phyloP scores from a whole-genome alignment of 108 stramenopile genomes.

The Aureococcus anophagefferens region DNA sequence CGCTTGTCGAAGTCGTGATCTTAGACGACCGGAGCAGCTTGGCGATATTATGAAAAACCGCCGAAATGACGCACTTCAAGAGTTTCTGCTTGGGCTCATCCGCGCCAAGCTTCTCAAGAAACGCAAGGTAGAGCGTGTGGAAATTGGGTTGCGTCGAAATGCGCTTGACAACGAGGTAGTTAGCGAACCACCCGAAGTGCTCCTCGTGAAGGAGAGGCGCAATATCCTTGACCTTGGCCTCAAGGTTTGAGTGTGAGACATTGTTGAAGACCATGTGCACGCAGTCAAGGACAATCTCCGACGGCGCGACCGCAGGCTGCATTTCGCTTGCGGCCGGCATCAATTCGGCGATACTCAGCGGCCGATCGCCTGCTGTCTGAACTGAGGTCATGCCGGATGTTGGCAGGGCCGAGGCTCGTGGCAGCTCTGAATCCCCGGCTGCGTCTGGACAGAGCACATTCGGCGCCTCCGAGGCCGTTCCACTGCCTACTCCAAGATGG shows the following conservation, averaged over 20 bases:
- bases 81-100: constrained; percentile 74
- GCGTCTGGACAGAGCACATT: too few species aligned
- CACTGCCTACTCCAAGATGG: too few species aligned
- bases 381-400: too few species aligned
- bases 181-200: constrained; percentile 91
- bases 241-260: constrained; percentile 79
- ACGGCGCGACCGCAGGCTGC: constrained; percentile 49
- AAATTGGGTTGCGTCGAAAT: constrained; percentile 96
- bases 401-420: too few species aligned
- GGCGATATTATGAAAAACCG: constrained; percentile 83
- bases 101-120: constrained; percentile 77
- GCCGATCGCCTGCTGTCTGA: too few species aligned
- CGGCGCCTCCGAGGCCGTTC: too few species aligned
- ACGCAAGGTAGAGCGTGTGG: constrained; percentile 78
- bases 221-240: constrained; percentile 75
- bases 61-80: constrained; percentile 71
- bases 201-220: constrained; percentile 49
- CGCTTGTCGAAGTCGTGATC: constrained; percentile 86
- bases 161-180: constrained; percentile 93
- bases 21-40: constrained; percentile 79
- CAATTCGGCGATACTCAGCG: background rate
- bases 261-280: constrained; percentile 97
- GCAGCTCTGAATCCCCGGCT: too few species aligned
- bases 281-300: constrained; percentile 73
- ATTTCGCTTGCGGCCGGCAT: background rate